Conservation (phyloP, 805 yeast genomes). For the Myxozyma sirexii region DNA sequence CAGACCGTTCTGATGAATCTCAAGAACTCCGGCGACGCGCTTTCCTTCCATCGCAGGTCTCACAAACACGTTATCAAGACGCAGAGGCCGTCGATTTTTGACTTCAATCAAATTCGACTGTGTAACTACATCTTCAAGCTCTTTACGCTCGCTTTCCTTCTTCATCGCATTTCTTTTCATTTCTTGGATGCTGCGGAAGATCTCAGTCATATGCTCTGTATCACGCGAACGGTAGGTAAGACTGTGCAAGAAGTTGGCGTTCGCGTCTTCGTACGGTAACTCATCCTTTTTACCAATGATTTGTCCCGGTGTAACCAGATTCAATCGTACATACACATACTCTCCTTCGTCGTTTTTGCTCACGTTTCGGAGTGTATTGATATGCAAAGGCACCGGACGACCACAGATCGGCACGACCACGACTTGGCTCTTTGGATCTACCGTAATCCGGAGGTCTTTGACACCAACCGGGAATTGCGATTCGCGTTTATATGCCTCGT, state of each 20-base stretch:
- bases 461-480: constrained; percentile 85
- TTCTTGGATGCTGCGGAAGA: constrained; percentile 85
- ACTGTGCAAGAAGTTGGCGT: constrained; percentile 82
- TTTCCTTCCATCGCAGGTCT: constrained; percentile 98
- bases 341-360: constrained; percentile 96
- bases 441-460: constrained; percentile 80
- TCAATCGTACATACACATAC: constrained; percentile 83
- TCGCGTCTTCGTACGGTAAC: constrained; percentile 83
- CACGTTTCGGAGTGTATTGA: constrained; percentile 90
- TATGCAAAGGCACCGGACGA: constrained; percentile 97
- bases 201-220: constrained; percentile 86
- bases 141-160: constrained; percentile 87
- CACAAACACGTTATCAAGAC: constrained; percentile 83
- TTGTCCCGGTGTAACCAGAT: constrained; percentile 90
- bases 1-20: constrained; percentile 94
- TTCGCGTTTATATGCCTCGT: constrained; percentile 92
- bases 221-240: constrained; percentile 88
- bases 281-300: constrained; percentile 61
- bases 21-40: constrained; percentile 85
- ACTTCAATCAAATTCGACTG: constrained; percentile 87
- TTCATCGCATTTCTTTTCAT: constrained; percentile 89
- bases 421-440: constrained; percentile 85
- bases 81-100: constrained; percentile 79
- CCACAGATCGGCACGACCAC: constrained; percentile 90
- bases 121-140: constrained; percentile 88